A percentile compares a stretch with the other conserved stretches of the same genome.
phyloP scores from a whole-genome alignment of 805 yeast species.

The Metschnikowia colocasiae region DNA sequence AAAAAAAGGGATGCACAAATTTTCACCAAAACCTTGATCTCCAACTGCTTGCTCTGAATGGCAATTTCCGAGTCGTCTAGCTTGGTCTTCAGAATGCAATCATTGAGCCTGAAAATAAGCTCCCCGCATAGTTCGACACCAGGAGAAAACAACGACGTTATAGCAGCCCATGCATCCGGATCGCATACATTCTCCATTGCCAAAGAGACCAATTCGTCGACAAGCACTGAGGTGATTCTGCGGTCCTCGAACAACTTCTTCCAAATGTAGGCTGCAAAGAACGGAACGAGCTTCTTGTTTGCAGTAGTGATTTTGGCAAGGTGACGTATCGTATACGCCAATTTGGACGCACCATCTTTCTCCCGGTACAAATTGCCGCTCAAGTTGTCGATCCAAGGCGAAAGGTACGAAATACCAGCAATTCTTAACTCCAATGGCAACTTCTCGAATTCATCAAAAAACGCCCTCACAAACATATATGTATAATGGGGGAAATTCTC shows the following conservation, averaged over 20 bases:
- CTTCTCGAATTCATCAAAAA: conserved; percentile 40
- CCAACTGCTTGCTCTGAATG: conserved; percentile 56
- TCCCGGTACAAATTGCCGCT: conserved; percentile 57
- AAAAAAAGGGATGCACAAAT: conserved; percentile 64
- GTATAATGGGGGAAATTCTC: conserved; percentile 55
- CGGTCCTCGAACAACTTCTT: conserved; percentile 59
- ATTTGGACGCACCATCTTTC: conserved; percentile 55
- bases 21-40: conserved; percentile 62
- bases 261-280: conserved; percentile 49
- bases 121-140: conserved; percentile 70
- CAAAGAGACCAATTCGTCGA: conserved; percentile 71
- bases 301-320: conserved; percentile 56
- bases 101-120: conserved; percentile 54
- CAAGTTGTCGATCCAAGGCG: conserved; percentile 75
- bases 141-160: conserved; percentile 65
- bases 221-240: conserved; percentile 50
- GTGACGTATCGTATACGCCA: conserved; percentile 58
- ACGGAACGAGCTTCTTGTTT: conserved; percentile 46
- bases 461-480: conserved; percentile 54
- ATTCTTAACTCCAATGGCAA: conserved; percentile 32
- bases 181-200: conserved; percentile 78
- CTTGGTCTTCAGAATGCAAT: conserved; percentile 50
- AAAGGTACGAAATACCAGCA: conserved; percentile 48
- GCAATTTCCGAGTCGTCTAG: conserved; percentile 38
- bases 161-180: conserved; percentile 62